Evolutionary conservation across 192 early-diverging fungal genomes (phyloP), one percentile per base, ranked within the genome.

Genomic region (Ambispora gerdemannii): DNA sequence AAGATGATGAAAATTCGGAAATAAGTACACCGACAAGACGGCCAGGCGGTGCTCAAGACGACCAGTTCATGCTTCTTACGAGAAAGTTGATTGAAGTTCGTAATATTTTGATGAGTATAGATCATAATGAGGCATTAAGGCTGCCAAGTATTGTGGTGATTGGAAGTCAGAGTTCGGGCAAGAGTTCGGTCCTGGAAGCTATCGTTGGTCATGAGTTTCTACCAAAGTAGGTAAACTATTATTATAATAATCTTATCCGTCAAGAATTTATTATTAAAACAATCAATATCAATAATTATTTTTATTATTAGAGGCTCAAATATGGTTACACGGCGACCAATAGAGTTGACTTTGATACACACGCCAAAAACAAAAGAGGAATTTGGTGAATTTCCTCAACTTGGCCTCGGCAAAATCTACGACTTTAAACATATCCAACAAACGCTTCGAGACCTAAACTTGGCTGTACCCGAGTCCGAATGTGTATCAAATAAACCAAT

Each of bases 21-120:
- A 73, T 76, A 47, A 84, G 87, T 1, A 78, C 78, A 17, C 77
- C 75, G 32, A 77, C 80, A 24, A 6, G 38, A 43, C 38, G 38
- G 7, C 38, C 15, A 10, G 38, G 72, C 19, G 68, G 72, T 35
- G 81, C 80, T 10, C 88, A 89, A n/a, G 89, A 92, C 60, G 83
- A 91, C 47, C 87, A 92, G 67, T 84, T 94, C 31, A 91, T 93
- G 90, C 71, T 88, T 69, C 74, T 98, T 66, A 98, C 95, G 13
- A 94, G 93, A 72, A 95, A 92, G 78, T 77, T 98, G 49, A 93
- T 98, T 27, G 95, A 98, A 76, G 89, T 98, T 32, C 88, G 96
- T 59, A 96, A 91, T 72, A 89, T 96, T 35, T 84, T 98, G 31
- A 94, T 94, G 69, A 89, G 90, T 2, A 90, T 98, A 68, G 84